Base-by-base conservation (phyloP, 352 stramenopile species). In the Hyaloperonospora arabidopsidis region DNA sequence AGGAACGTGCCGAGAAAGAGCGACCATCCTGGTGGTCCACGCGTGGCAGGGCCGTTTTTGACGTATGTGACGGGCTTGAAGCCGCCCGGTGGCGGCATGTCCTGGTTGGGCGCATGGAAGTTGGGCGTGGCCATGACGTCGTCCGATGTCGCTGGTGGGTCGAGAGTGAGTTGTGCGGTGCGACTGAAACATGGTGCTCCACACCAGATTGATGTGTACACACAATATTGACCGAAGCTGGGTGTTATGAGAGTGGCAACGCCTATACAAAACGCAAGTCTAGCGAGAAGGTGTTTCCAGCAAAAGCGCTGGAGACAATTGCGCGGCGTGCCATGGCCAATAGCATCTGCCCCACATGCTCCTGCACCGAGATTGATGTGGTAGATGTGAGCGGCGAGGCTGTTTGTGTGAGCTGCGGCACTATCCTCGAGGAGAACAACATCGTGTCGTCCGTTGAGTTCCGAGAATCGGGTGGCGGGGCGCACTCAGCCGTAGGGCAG, bases 371-470 rank as follows among this genome's bases (percentile, higher is more conserved):
- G 61, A 98, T 98, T 68, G 93, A 98, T 74, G 85, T 92, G 34
- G 80, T 97, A 32, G 93, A 97, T 52, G 83, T 95, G 39, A 93
- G 78, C 60, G 85, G 85, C 39, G 84, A 93, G 57, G 73, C 85
- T 46, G 84, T 95, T 34, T 95, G 85, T 66, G 83, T 94, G 53
- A 87, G 70, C 66, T 94, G 80, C 56, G 81, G 81, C 44, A 90
- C 96, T 14, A 97, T 99, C 38, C 74, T 98, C 5, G 96, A 99
- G 70, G 93, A 98, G 79, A 98, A 98, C 74, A 90, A 95, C 41
- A 98, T 99, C 67, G 95, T 98, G 22, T 97, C 87, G 43, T 92
- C 79, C 39, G 82, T 99, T 34, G 95, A 99, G 74, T 99, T 99
- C 68, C 84, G 95, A 34, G 96, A 98, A 68, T 88, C 85, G 4